Percentiles rank a stretch among this genome's conserved stretches.
These are phyloP conservation scores for Umbelopsis ramanniana DNA, from an alignment of 192 early-diverging fungal species.

Conservation along the genomic window DNA sequence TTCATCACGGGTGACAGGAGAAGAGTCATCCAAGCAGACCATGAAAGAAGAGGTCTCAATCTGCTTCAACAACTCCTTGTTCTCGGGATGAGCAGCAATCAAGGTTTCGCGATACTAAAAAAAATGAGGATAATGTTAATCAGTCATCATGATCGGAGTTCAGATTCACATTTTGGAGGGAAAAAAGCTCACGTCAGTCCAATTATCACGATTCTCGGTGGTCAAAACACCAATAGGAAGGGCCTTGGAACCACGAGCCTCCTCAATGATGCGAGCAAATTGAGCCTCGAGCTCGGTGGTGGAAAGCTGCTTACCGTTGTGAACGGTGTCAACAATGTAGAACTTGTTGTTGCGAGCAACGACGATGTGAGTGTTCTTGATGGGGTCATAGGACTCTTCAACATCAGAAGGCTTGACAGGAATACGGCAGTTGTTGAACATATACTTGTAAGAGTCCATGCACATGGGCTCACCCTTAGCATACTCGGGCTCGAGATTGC, in stretches of 20 bases:
- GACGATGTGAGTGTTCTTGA: conserved; percentile 79
- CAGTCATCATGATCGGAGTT: conserved; percentile 23
- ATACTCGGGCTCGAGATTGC: conserved; percentile 83
- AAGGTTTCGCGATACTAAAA: conserved; percentile 65
- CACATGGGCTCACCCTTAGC: conserved; percentile 79
- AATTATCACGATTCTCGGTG: conserved; percentile 91
- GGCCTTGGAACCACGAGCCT: conserved; percentile 69
- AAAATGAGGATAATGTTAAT: neutral
- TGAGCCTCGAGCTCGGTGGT: conserved; percentile 85
- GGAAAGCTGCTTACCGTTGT: conserved; percentile 80
- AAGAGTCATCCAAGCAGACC: conserved; percentile 88
- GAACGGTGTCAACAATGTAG: conserved; percentile 74
- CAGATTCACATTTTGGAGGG: neutral
- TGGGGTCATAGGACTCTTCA: conserved; percentile 73
- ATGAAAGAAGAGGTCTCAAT: conserved; percentile 89
- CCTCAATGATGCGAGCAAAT: conserved; percentile 67
- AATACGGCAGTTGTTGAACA: conserved; percentile 97
- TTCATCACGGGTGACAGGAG: conserved; percentile 90
- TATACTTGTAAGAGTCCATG: conserved; percentile 90
- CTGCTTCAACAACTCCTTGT: conserved; percentile 73
- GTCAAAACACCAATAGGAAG: conserved; percentile 87
- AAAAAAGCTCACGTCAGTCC: conserved; percentile 72
- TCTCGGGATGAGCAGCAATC: conserved; percentile 65
- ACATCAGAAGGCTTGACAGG: conserved; percentile 86
- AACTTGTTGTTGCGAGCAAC: conserved; percentile 94